Evolutionary conservation across 2,329 filamentous ascomycete species (phyloP), one percentile per base, ranked within the genome.

Genomic region (Helicocarpus griseus): DNA sequence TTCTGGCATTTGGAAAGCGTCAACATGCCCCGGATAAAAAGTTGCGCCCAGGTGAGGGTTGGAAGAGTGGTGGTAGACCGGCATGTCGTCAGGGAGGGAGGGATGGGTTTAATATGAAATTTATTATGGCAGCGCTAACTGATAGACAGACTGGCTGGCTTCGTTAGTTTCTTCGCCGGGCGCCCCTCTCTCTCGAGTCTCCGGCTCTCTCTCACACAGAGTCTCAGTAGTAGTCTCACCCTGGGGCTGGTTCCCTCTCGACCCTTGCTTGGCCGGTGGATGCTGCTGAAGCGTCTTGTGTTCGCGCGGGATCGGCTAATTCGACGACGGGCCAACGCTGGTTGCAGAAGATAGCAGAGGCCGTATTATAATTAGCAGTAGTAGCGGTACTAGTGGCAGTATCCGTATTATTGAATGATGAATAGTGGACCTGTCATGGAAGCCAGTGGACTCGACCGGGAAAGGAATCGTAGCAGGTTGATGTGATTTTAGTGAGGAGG

Each of bases 1-100:
- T 68, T 85, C 82, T 57, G 81, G 80, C 75, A 85, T 79, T 66
- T 83, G 83, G 67, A 80, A 85, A 67, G 85, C 81, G 69, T 86
- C 82, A 58, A 77, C 74, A 48, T 78, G 79, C 60, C 82, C 82
- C 60, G 84, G 83, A 65, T 82, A 77, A 67, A 84, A 86, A 46
- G 82, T 87, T 52, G 83, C 82, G 54, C 76, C 74, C 63, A 80
- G 60, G 53, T 64, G 63, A 58, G 65, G 63, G 60, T 70, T 68
- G 61, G 66, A 64, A 61, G 60, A 65, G 57, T 66, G 63, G 56
- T 67, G 63, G 50, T 65, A 65, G 56, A 63, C 63, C 57, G 64
- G 59, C 58, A 69, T 69, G 43, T 36, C 38, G 48, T 50, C 31
- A 50, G 40, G 35, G 21, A 44, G 5, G 17, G 24, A 52, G 47